Conservation (phyloP, 495 filamentous ascomycete species). For the Polyplosphaeria fusca region DNA sequence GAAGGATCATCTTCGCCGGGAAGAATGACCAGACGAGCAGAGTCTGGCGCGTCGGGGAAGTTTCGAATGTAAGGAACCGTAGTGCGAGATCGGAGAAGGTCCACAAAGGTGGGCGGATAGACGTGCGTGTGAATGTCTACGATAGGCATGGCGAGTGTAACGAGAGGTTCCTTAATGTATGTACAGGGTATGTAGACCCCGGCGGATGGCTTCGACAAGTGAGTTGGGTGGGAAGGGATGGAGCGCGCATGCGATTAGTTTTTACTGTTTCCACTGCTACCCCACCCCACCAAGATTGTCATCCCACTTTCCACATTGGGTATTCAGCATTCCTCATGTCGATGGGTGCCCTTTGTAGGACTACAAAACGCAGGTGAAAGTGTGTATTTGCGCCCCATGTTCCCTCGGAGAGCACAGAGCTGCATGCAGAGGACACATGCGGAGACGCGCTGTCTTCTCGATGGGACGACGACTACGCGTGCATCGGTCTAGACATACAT, state of each 20-base stretch:
- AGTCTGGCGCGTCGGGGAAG: slow-evolving; percentile 53
- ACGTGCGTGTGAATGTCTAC: slow-evolving; percentile 96
- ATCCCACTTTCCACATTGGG: slow-evolving; percentile 28
- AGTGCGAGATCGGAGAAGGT: slow-evolving; percentile 70
- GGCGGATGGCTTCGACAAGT: background rate
- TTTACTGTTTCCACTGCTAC: no score
- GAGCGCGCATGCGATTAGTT: no score
- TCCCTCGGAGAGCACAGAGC: no score
- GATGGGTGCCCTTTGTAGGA: no score
- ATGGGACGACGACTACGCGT: no score
- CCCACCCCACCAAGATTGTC: slow-evolving; percentile 10
- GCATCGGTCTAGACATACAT: no score
- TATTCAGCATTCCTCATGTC: no score
- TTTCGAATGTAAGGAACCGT: slow-evolving; percentile 77
- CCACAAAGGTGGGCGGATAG: slow-evolving; percentile 81
- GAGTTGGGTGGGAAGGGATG: no score
- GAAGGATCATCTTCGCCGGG: slow-evolving; percentile 60
- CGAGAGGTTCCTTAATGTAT: background rate
- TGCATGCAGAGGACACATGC: no score
- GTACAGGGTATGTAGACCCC: background rate
- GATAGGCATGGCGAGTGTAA: slow-evolving; percentile 45
- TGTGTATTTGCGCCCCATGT: no score
- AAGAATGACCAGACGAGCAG: slow-evolving; percentile 76
- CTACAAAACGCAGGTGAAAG: no score
- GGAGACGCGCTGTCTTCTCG: no score